Evolutionary conservation across 306 rosid species (phyloP), one percentile per base, ranked within the genome.

Genomic region (Pachyrhizus erosus): DNA sequence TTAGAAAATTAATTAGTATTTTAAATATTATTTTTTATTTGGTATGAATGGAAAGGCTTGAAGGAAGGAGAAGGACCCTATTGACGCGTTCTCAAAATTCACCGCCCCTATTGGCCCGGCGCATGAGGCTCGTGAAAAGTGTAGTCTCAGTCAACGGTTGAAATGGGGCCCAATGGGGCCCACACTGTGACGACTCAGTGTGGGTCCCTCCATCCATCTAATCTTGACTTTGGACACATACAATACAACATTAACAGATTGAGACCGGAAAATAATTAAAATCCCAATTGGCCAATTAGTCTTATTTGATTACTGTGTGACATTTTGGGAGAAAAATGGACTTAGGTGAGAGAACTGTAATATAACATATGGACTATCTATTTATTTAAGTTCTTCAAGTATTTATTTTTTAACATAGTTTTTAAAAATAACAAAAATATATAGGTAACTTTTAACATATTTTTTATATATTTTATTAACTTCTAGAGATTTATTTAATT

Each of bases 61-160:
- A 57, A 42, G 42, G 26, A 48, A 58, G 55, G 86, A 79, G 85
- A 85, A 37, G 42, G 42, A 37, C 42, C 42, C 42, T 37, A 37
- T 89, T 84, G 87, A 88, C 84, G 83, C 90, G 88, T 57, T 89
- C 91, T 69, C 27, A 40, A 69, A 83, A 76, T 26, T 75, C 79
- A 51, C 55, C 80, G 49, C 40, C 76, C 77, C 85, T 52, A 85
- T 76, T 84, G 87, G 81, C 24, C 82, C 84, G 92, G 92, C 89
- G 89, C 76, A 43, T 43, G 64, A 80, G 23, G 21, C 84, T 73
- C 57, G 82, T 72, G 80, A 60, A 85, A 78, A 78, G 84, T n/a
- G 66, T 31, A 80, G 83, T 75, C 80, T 8, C n/a, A 73, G 92
- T 87, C 97, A 92, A 90, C 83, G 85, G 57, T 78, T 51, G 15